Percentiles rank a stretch among this genome's conserved stretches.
Evolutionary conservation across 2,329 filamentous ascomycete genomes (phyloP).

Genomic region (Claviceps pazoutovae): DNA sequence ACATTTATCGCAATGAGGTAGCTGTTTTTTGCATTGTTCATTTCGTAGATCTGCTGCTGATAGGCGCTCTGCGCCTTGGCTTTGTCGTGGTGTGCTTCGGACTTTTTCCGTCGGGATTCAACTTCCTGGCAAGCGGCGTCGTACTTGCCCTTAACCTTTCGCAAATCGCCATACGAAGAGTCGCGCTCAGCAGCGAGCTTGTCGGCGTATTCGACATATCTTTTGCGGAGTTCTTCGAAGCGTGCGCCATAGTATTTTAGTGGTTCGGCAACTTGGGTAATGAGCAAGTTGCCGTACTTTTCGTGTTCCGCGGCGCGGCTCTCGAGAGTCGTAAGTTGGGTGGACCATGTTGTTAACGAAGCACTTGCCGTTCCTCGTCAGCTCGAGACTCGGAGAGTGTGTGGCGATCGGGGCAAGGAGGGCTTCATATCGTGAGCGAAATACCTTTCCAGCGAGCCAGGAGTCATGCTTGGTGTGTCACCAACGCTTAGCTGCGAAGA

Average conservation of each 20-base stretch:
- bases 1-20: constrained; percentile 94
- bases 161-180: constrained; percentile 65
- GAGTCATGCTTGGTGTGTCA: constrained; percentile 83
- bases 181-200: constrained; percentile 88
- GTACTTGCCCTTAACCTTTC: constrained; percentile 87
- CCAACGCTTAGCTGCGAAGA: constrained; percentile 79
- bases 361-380: constrained; percentile 39
- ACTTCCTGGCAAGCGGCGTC: constrained; percentile 88
- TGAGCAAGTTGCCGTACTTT: constrained; percentile 62
- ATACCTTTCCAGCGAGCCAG: constrained; percentile 82
- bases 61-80: constrained; percentile 81
- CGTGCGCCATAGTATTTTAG: constrained; percentile 58
- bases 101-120: constrained; percentile 87
- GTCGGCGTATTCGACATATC: constrained; percentile 73
- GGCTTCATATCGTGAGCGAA: neutral
- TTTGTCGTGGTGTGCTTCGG: constrained; percentile 88
- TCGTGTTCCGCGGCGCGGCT: constrained; percentile 81
- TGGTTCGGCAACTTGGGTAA: constrained; percentile 73
- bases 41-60: constrained; percentile 82
- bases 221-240: constrained; percentile 87
- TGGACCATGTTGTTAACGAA: constrained; percentile 92
- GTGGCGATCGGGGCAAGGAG: neutral
- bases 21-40: constrained; percentile 98
- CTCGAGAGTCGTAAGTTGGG: constrained; percentile 83
- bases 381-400: neutral